Conservation (phyloP, 2,329 filamentous ascomycete species). For the Ophiostoma pallidulum region DNA sequence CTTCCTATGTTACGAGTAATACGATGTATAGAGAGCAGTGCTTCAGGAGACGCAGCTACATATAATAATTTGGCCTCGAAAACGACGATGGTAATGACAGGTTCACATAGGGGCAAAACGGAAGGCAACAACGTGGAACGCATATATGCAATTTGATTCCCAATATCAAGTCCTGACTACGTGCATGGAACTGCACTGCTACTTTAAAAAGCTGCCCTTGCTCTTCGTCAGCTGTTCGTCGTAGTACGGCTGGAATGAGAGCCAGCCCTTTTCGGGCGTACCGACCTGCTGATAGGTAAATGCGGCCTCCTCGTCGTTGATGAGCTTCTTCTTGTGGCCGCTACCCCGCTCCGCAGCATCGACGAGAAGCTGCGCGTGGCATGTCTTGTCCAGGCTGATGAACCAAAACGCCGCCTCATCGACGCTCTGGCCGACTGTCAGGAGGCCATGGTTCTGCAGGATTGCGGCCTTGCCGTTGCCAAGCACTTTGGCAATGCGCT, state of each 20-base stretch:
- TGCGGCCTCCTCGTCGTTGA: conserved; percentile 28
- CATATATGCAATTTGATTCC: too few relatives aligned
- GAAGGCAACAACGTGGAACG: too few relatives aligned
- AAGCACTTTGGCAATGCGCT: conserved; percentile 51
- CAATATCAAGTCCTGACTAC: too few relatives aligned
- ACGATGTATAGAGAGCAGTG: too few relatives aligned
- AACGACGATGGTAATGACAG: too few relatives aligned
- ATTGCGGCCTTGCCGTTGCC: conserved; percentile 54
- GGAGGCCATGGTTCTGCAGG: conserved; percentile 59
- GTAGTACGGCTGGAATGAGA: conserved; percentile 36
- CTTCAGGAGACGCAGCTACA: too few relatives aligned
- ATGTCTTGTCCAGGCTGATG: conserved; percentile 56
- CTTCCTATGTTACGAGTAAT: too few relatives aligned
- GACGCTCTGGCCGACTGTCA: conserved; percentile 60
- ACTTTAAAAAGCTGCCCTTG: conserved; percentile 3
- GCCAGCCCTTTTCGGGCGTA: conserved; percentile 41
- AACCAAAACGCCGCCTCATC: conserved; percentile 67
- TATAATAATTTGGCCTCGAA: too few relatives aligned
- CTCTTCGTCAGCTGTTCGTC: conserved; percentile 11
- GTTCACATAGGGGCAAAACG: too few relatives aligned
- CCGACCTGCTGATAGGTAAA: conserved; percentile 24
- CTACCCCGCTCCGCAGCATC: conserved; percentile 36
- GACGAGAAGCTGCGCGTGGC: conserved; percentile 55
- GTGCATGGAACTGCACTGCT: too few relatives aligned
- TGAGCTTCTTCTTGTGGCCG: conserved; percentile 17